Base-by-base conservation (phyloP, 2,329 filamentous ascomycete species). In the Paracoccidioides lutzii region DNA sequence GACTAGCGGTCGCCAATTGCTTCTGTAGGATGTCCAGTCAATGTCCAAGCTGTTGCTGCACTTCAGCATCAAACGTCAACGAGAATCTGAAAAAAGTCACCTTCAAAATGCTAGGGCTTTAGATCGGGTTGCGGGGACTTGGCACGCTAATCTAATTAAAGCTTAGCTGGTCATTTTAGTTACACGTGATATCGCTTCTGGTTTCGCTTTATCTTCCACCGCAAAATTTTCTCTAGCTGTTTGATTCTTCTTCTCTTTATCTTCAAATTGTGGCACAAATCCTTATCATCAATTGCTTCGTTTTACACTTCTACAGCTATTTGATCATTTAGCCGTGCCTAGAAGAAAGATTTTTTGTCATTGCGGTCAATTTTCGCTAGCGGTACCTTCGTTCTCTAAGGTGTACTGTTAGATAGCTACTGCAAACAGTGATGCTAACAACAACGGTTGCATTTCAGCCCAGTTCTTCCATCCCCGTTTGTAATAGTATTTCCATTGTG, bases 311-410 rank as follows among this genome's bases (percentile, higher is more conserved):
- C 82, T 80, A 86, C 79, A 81, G 83, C 80, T 83, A 85, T 81
- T 81, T 88, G 89, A 90, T 83, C 90, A 95, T 95, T 93, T 80
- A 82, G 74, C 74, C 76, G 83, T 93, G 90, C 88, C 88, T 71
- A 95, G 87, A 95, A 70, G 71, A 76, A 87, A 74, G 37, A 53
- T 37, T 2, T 63, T 59, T 56, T 46, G 59, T 56, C 64, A 68
- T 70, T 75, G 84, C 86, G 88, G 86, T 85, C 86, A 87, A 88
- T 90, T 90, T 95, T 90, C 90, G 90, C 90, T 96, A 96, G 87
- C 90, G 82, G 87, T 85, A 85, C 87, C 88, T 90, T 87, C 81
- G 75, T 74, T 69, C 71, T 73, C 71, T 82, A 88, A 87, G 85
- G 87, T 79, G 81, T 84, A 83, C 85, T 80, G 89, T 91, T 95